Percentiles rank a stretch among this genome's conserved stretches.
Evolutionary conservation across 2,329 filamentous ascomycete species (phyloP).

Genomic region (Exophiala lecanii-corni): DNA sequence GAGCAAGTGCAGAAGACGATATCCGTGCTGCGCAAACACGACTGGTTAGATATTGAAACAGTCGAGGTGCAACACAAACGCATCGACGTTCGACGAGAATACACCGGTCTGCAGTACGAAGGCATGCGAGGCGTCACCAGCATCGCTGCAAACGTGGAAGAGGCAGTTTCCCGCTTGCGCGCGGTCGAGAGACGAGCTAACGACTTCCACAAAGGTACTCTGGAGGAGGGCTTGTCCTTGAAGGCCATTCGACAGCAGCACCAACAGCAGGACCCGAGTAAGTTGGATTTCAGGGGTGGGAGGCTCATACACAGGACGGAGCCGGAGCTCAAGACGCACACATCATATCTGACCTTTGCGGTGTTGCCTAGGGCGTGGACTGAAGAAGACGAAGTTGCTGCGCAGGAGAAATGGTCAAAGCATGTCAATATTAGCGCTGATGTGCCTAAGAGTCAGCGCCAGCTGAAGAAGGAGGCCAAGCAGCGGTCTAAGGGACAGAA

Average conservation of each 20-base stretch:
- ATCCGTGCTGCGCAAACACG: constrained; percentile 69
- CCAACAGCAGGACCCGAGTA: constrained; percentile 28
- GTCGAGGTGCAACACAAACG: constrained; percentile 78
- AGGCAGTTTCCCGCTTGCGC: constrained; percentile 69
- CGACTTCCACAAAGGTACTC: constrained; percentile 52
- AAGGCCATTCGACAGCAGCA: constrained; percentile 22
- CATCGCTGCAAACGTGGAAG: constrained; percentile 67
- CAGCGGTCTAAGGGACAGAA: constrained; percentile 14
- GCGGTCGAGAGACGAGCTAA: constrained; percentile 67
- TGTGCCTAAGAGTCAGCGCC: constrained; percentile 22
- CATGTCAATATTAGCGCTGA: constrained; percentile 15
- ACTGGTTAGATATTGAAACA: constrained; percentile 92
- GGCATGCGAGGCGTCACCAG: constrained; percentile 63
- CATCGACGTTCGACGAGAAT: constrained; percentile 76
- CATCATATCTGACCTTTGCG: constrained; percentile 94
- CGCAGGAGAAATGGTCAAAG: constrained; percentile 54
- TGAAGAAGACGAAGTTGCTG: constrained; percentile 70
- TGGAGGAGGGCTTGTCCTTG: constrained; percentile 21
- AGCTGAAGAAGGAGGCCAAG: constrained; percentile 28
- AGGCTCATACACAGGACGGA: constrained; percentile 76
- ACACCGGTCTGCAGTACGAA: constrained; percentile 68
- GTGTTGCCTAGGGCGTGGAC: constrained; percentile 82
- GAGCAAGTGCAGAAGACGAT: constrained; percentile 91
- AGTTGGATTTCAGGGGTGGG: constrained; percentile 69
- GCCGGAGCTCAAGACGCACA: constrained; percentile 88